Percentiles rank a stretch among this genome's conserved stretches.
phyloP scores from a whole-genome alignment of 352 stramenopile genomes.

The Plasmopara halstedii region DNA sequence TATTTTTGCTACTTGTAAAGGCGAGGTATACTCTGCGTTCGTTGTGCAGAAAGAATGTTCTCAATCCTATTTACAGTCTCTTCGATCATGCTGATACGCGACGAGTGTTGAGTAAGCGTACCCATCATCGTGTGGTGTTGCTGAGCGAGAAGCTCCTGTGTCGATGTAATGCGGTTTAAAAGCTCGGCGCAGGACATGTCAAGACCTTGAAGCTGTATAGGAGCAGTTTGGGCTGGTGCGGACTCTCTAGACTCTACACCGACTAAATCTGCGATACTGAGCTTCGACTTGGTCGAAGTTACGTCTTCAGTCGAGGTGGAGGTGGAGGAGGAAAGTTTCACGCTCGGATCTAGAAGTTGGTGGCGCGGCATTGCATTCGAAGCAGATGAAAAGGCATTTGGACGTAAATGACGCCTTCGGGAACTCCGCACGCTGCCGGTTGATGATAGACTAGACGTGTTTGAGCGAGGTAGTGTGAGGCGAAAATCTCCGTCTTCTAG shows the following conservation, averaged over 20 bases:
- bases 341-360: conserved; percentile 26
- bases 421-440: conserved; percentile 7
- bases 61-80: conserved; percentile 38
- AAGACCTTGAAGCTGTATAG: conserved; percentile 13
- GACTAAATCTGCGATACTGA: conserved; percentile 23
- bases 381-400: conserved; percentile 3
- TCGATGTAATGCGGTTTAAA: conserved; percentile 52
- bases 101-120: conserved; percentile 39
- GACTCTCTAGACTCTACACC: conserved; percentile 8
- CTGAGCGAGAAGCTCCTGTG: conserved; percentile 53
- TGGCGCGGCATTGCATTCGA: conserved; percentile 13
- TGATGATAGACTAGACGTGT: conserved; percentile 16
- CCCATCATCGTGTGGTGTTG: conserved; percentile 38
- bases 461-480: conserved; percentile 14
- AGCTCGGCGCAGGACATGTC: conserved; percentile 41
- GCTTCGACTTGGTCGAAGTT: conserved; percentile 13
- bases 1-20: conserved; percentile 13
- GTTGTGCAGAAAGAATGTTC: conserved; percentile 25
- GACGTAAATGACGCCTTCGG: conserved; percentile 7
- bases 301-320: conserved; percentile 6
- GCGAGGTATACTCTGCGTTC: conserved; percentile 13
- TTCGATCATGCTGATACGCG: conserved; percentile 47
- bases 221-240: conserved; percentile 1
- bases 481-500: conserved; percentile 34
- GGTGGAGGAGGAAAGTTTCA: conserved; percentile 12